Evolutionary conservation across 305 asterid species (phyloP), one percentile per base, ranked within the genome.

Genomic region (Rubia tinctorum): DNA sequence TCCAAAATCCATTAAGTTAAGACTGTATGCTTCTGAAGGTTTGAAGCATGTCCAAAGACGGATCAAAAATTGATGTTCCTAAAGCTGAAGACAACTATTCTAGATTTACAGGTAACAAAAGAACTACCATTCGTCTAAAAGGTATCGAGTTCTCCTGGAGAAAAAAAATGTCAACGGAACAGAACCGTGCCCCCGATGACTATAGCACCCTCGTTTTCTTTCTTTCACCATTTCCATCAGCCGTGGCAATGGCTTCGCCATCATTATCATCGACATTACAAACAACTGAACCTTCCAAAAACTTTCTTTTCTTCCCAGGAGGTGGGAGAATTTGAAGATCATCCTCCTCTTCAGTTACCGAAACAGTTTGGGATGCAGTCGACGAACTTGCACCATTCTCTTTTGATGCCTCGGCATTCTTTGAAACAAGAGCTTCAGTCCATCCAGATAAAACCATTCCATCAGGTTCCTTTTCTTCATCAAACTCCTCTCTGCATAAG

Each of bases 401-500:
- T 58, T 27, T 71, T 6, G 86, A 23, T 25, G 72, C 8, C 39
- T 80, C 83, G 69, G 68, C 78, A 6, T 81, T 85, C 81, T 86
- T 88, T 76, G 85, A 93, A 40, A 68, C 72, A 64, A 63, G 83
- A 65, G 90, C 82, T 79, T 77, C 86, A 13, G 92, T 87, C 99
- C 96, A 95, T 78, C 99, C 99, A 7, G 85, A 78, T 67, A 95
- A 93, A 72, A 91, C 70, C 96, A 95, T 87, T 74, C 84, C 96
- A 75, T 95, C 99, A 0, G 99, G 97, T 83, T 93, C 99, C 82
- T 93, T 89, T 86, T 90, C 98, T 81, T 87, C 97, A n/a, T 95
- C 98, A 71, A 90, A 93, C 77, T 88, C 95, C 75, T 90, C 98
- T 85, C 99, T 95, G 87, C 66, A 78, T 81, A 61, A 18, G 67